Evolutionary conservation across 805 yeast species (phyloP).

Genomic region (Ogataea naganishii): DNA sequence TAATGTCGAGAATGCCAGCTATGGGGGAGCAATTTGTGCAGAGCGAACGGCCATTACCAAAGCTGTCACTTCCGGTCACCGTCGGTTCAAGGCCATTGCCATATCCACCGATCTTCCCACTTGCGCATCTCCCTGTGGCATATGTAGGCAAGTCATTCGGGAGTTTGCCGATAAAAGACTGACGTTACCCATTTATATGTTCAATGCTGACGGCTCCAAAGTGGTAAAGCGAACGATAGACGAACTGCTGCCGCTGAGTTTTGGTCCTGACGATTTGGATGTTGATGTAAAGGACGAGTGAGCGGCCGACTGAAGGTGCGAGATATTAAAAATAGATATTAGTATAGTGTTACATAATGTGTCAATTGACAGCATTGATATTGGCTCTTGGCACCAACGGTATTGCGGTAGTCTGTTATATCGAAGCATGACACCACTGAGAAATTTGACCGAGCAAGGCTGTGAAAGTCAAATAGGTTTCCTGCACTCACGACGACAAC

Average conservation of each 20-base stretch:
- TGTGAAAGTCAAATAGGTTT: too few relatives aligned
- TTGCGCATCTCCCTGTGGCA: constrained; percentile 84
- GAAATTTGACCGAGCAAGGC: too few relatives aligned
- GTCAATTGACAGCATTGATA: too few relatives aligned
- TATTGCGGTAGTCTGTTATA: too few relatives aligned
- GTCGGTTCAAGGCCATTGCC: constrained; percentile 49
- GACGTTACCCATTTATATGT: constrained; percentile 57
- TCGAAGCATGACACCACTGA: too few relatives aligned
- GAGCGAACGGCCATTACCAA: constrained; percentile 59
- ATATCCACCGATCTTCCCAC: constrained; percentile 52
- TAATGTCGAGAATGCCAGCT: constrained; percentile 89
- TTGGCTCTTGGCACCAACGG: too few relatives aligned
- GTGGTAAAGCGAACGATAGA: constrained; percentile 38
- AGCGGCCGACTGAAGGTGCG: too few relatives aligned
- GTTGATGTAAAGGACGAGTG: too few relatives aligned
- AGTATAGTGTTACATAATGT: too few relatives aligned
- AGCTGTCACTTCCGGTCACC: constrained; percentile 38
- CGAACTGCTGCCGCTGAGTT: constrained; percentile 72
- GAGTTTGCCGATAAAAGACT: constrained; percentile 52
- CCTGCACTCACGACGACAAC: too few relatives aligned
- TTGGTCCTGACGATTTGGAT: constrained; percentile 69
- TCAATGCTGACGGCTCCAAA: constrained; percentile 40
- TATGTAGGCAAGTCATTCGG: constrained; percentile 83
- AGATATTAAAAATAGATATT: too few relatives aligned
- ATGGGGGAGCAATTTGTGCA: constrained; percentile 71